Percentiles rank a stretch among this genome's conserved stretches.
These are phyloP conservation scores for Vitis rupestris DNA, from an alignment of 164 flowering plant species.

Conservation along the genomic window DNA sequence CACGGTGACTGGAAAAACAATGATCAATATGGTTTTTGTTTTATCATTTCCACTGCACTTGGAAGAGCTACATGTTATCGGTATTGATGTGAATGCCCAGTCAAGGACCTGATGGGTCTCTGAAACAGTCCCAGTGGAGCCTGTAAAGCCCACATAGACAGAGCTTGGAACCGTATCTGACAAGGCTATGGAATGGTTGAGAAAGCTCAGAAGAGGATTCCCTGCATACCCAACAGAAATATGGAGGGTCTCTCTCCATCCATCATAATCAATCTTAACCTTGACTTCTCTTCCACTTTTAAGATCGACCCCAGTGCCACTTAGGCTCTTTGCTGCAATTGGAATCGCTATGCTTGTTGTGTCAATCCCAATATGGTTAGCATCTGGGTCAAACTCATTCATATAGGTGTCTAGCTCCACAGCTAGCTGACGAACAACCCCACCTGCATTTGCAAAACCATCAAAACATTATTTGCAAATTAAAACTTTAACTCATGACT, in stretches of 20 bases:
- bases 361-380: conserved; percentile 47
- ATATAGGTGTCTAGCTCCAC: conserved; percentile 53
- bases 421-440: conserved; percentile 34
- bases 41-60: background rate
- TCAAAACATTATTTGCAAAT: too few relatives aligned
- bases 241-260: conserved; percentile 23
- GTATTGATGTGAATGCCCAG: conserved; percentile 37
- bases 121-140: conserved; percentile 29
- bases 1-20: conserved; percentile 15
- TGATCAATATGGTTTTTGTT: conserved; percentile 8
- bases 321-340: conserved; percentile 26
- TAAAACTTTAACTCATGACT: too few relatives aligned
- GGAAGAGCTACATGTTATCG: conserved; percentile 15
- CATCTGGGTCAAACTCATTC: conserved; percentile 46
- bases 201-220: conserved; percentile 19
- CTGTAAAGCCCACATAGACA: conserved; percentile 46
- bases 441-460: conserved; percentile 13
- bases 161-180: conserved; percentile 31
- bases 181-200: conserved; percentile 30
- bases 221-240: conserved; percentile 29
- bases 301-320: conserved; percentile 29
- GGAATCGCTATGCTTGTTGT: conserved; percentile 29
- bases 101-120: conserved; percentile 40
- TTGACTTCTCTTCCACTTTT: conserved; percentile 37
- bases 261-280: conserved; percentile 39